Conservation (phyloP, 1,139 yeast species). For the Kluyveromyces sp. region DNA sequence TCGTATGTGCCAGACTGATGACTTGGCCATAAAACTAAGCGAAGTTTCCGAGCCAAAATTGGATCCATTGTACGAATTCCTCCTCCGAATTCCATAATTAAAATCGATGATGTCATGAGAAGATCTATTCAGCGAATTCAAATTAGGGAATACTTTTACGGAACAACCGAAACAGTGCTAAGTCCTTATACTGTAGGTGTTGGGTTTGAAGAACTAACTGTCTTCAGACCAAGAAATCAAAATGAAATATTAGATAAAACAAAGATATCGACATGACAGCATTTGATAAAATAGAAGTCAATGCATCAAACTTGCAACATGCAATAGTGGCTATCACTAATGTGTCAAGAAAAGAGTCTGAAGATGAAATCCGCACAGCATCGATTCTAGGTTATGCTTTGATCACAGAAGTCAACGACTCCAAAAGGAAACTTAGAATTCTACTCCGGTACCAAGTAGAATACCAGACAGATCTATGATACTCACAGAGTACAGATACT, state of each 20-base stretch:
- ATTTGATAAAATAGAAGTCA: constrained; percentile 20
- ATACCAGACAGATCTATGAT: constrained; percentile 65
- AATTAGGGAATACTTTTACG: constrained; percentile 86
- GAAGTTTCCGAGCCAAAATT: constrained; percentile 14
- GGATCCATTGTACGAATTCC: constrained; percentile 22
- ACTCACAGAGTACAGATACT: constrained; percentile 61
- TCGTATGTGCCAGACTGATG: constrained; percentile 53
- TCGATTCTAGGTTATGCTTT: constrained; percentile 59
- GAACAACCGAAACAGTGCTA: constrained; percentile 52
- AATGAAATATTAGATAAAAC: constrained; percentile 8
- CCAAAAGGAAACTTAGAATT: constrained; percentile 60
- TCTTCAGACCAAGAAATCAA: constrained; percentile 38
- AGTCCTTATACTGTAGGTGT: constrained; percentile 69
- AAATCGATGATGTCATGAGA: constrained; percentile 59
- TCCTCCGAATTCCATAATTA: constrained; percentile 39
- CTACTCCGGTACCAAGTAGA: constrained; percentile 77
- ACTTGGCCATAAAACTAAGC: constrained; percentile 37
- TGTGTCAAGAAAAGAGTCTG: constrained; percentile 45
- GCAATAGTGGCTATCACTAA: constrained; percentile 68
- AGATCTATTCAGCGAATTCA: constrained; percentile 68
- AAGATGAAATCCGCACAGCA: constrained; percentile 45
- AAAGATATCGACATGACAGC: constrained; percentile 4
- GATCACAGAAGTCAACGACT: constrained; percentile 55
- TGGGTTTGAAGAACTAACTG: constrained; percentile 41
- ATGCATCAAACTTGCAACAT: constrained; percentile 45